phyloP scores from a whole-genome alignment of 352 stramenopile species.

The Phytophthora ramorum region DNA sequence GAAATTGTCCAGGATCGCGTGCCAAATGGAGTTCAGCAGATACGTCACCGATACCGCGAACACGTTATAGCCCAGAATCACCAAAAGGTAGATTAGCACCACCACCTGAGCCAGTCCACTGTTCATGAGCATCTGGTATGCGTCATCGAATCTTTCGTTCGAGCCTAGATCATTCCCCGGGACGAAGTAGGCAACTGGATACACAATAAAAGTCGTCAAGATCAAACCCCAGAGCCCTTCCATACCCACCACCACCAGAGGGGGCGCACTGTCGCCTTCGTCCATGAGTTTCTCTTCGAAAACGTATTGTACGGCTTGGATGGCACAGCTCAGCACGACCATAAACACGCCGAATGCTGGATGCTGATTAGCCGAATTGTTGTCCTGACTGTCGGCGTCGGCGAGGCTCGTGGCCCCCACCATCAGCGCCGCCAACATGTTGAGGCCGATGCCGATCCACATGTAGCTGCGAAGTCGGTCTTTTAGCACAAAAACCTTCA shows the following conservation, averaged over 20 bases:
- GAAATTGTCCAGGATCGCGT: constrained; percentile 99
- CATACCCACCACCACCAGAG: constrained; percentile 95
- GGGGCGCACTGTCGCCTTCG: constrained; percentile 91
- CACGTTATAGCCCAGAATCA: constrained; percentile 97
- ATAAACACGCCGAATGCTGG: constrained; percentile 93
- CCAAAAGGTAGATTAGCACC: constrained; percentile 91
- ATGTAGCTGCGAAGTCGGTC: constrained; percentile 94
- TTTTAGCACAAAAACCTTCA: constrained; percentile 95
- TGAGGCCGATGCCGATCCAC: constrained; percentile 97
- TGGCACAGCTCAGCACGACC: constrained; percentile 94
- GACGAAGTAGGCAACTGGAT: constrained; percentile 92
- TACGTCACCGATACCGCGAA: constrained; percentile 97
- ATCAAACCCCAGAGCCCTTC: constrained; percentile 97
- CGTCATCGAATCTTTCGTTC: constrained; percentile 93
- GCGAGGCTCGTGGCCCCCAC: constrained; percentile 95
- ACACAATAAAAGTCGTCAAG: constrained; percentile 93
- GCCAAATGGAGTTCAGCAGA: constrained; percentile 97
- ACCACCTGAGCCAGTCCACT: constrained; percentile 66
- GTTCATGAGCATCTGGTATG: constrained; percentile 75
- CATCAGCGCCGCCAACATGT: constrained; percentile 94
- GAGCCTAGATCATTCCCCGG: constrained; percentile 94
- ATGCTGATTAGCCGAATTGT: constrained; percentile 63
- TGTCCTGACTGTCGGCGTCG: constrained; percentile 66
- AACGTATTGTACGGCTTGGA: constrained; percentile 96
- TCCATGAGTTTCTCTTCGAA: constrained; percentile 99